Base-by-base conservation (phyloP, 2,329 filamentous ascomycete genomes). In the Gnomoniopsis sp. region DNA sequence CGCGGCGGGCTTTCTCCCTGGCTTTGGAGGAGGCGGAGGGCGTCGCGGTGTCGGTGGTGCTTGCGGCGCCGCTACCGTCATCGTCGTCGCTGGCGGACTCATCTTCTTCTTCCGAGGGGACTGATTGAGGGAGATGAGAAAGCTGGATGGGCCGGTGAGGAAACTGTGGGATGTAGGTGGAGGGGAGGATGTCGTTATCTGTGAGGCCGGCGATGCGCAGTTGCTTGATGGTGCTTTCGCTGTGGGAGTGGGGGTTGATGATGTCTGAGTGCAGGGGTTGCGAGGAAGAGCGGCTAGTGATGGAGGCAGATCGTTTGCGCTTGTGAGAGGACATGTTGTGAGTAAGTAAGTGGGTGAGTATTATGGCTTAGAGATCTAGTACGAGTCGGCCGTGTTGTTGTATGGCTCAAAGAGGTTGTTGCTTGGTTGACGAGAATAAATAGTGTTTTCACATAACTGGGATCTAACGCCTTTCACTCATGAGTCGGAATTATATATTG, bases 181-280 rank as follows among this genome's bases (percentile, higher is more conserved):
- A 74, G 11, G 72, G 81, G 41, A 74, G 69, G 63, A 70, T 73
- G 26, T 83, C 77, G 51, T 76, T 69, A 12, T 81, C 73, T 6
- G 74, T 68, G 36, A 86, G 70, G 3, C 84, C 84, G 3, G 84
- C 84, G 2, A 80, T 65, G 30, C 72, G 68, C 55, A 86, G 78
- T 65, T 87, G 84, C 48, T 69, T 72, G 52, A 85, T 77, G 38
- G 79, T 77, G 52, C 72, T 69, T 0, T 80, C 81, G 2, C 77
- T 73, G 63, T 86, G 79, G 65, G 81, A 85, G 65, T 80, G 74
- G 1, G 83, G 82, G 66, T 85, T 85, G 67, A 82, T 81, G 55
- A 72, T 66, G 49, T 72, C 70, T 15, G 65, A 61, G 1, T 71
- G 72, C 15, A 71, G 66, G 64, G 38, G 63, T 0, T 60, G 53